These are phyloP conservation scores for Talaromyces sp. DNA, from an alignment of 2,329 filamentous ascomycete species.

Conservation along the genomic window DNA sequence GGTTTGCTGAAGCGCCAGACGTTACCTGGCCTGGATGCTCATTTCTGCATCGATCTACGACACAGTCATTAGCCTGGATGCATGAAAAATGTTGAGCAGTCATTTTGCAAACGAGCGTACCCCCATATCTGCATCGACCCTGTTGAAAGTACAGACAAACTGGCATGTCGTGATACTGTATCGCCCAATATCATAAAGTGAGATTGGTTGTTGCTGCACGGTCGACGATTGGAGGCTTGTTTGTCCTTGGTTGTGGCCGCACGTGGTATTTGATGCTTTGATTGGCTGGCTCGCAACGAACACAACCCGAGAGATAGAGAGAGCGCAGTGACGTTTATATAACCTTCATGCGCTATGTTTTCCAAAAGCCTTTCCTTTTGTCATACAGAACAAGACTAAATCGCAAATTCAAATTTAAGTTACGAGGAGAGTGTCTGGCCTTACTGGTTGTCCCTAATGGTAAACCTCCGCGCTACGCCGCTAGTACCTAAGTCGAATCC, in stretches of 20 bases:
- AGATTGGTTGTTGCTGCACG: background rate
- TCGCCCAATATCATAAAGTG: background rate
- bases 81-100: background rate
- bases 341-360: background rate
- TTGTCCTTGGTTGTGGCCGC: background rate
- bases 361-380: background rate
- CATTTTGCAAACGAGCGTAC: constrained; percentile 37
- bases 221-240: background rate
- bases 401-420: background rate
- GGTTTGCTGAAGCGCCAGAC: constrained; percentile 47
- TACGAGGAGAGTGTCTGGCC: background rate
- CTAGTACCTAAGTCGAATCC: background rate
- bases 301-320: background rate
- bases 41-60: constrained; percentile 54
- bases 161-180: constrained; percentile 30
- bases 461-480: background rate
- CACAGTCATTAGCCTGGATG: background rate
- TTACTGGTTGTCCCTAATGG: background rate
- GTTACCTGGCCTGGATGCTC: constrained; percentile 52
- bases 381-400: background rate
- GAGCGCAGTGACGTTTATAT: background rate
- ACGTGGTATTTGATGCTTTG: background rate
- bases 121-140: constrained; percentile 63
- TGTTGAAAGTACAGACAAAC: constrained; percentile 64
- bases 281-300: background rate